Percentiles rank a stretch among this genome's conserved stretches.
Conservation (phyloP, 2,329 filamentous ascomycete genomes). For the Fusarium paranaense region DNA sequence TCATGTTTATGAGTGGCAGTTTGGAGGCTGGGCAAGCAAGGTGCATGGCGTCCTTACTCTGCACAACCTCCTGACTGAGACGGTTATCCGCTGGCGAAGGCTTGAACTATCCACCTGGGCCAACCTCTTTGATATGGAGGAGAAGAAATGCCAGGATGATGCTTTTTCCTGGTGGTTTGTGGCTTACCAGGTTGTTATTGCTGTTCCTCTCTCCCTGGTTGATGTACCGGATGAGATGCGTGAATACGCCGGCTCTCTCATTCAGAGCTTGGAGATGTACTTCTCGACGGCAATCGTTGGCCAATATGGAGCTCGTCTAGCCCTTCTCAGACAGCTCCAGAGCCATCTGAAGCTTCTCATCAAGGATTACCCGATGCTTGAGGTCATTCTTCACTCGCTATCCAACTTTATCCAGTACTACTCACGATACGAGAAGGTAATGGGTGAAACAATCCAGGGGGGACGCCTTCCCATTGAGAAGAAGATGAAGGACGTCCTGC, state of each 20-base stretch:
- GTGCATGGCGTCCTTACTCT: constrained; percentile 76
- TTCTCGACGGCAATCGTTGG: constrained; percentile 83
- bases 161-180: constrained; percentile 97
- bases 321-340: constrained; percentile 73
- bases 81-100: constrained; percentile 89
- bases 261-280: constrained; percentile 83
- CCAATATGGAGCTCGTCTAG: constrained; percentile 80
- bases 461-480: constrained; percentile 86
- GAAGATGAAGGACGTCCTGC: constrained; percentile 90
- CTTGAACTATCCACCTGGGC: constrained; percentile 94
- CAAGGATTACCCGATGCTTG: constrained; percentile 68
- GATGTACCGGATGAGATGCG: constrained; percentile 69
- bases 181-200: constrained; percentile 89
- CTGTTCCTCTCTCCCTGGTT: constrained; percentile 75
- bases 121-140: constrained; percentile 86
- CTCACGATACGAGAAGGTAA: constrained; percentile 73
- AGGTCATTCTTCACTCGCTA: constrained; percentile 72
- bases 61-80: constrained; percentile 82
- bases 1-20: constrained; percentile 93
- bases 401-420: constrained; percentile 84
- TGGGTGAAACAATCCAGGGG: constrained; percentile 72
- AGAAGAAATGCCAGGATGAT: constrained; percentile 78
- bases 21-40: constrained; percentile 83
- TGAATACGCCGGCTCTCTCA: constrained; percentile 73
- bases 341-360: constrained; percentile 74